These are phyloP conservation scores for Vanrija humicola DNA, from an alignment of 1,284 basidiomycete genomes.

Conservation along the genomic window DNA sequence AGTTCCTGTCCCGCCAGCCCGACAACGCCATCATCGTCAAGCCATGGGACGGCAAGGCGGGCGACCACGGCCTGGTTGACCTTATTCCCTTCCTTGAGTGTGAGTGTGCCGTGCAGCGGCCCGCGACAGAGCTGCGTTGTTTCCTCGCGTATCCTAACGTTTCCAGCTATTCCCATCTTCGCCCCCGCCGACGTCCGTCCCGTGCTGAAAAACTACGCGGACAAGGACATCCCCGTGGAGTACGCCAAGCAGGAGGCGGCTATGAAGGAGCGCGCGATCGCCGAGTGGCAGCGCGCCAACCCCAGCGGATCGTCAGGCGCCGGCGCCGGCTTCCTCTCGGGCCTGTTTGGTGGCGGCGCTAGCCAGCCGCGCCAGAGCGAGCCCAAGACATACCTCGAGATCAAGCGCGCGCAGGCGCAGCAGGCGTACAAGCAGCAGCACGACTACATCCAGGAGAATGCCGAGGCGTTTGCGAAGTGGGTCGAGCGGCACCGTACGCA, in stretches of 20 bases:
- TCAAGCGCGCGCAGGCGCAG: constrained; percentile 83
- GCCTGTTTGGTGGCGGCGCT: constrained; percentile 57
- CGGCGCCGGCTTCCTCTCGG: constrained; percentile 52
- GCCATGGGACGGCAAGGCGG: constrained; percentile 79
- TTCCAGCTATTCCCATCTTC: constrained; percentile 77
- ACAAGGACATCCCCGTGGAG: constrained; percentile 82
- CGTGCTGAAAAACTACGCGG: constrained; percentile 76
- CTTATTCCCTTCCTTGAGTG: constrained; percentile 97
- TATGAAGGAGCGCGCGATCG: constrained; percentile 68
- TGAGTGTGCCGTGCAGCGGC: constrained; percentile 49
- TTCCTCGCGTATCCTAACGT: too few relatives aligned
- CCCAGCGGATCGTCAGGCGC: constrained; percentile 37
- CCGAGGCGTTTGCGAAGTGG: constrained; percentile 68
- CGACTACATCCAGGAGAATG: constrained; percentile 78
- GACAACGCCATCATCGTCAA: constrained; percentile 84
- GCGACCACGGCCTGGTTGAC: constrained; percentile 75
- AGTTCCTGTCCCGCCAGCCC: constrained; percentile 74
- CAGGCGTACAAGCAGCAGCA: constrained; percentile 78
- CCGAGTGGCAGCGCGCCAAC: constrained; percentile 72
- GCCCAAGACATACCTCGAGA: constrained; percentile 82
- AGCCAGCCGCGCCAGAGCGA: constrained; percentile 41
- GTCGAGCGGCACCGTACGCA: constrained; percentile 4
- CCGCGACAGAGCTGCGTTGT: too few relatives aligned
- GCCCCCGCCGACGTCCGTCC: constrained; percentile 79
- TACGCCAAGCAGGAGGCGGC: constrained; percentile 83